A percentile compares a stretch with the other conserved stretches of the same genome.
These are phyloP conservation scores for Cochlearia excelsa DNA, from an alignment of 345 rosid species.

Conservation along the genomic window DNA sequence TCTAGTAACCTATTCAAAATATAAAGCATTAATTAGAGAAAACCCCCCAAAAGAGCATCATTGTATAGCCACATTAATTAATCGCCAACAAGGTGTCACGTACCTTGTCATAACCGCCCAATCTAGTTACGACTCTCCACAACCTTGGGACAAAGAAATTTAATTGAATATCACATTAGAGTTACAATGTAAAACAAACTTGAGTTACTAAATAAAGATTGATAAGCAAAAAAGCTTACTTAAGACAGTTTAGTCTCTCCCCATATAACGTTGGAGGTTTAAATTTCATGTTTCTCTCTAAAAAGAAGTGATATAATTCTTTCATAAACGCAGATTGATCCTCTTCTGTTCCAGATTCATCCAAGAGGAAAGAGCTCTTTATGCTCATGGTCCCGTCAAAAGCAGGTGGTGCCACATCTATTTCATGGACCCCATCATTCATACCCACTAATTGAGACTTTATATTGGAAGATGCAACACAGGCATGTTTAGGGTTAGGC, in stretches of 20 bases:
- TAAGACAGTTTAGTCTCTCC: conserved; percentile 74
- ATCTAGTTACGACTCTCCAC: conserved; percentile 67
- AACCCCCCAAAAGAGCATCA: neutral
- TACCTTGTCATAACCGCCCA: conserved; percentile 93
- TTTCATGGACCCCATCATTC: conserved; percentile 36
- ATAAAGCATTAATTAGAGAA: conserved; percentile 9
- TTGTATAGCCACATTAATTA: neutral
- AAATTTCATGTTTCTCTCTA: conserved; percentile 62
- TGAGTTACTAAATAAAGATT: conserved; percentile 9
- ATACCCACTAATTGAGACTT: conserved; percentile 38
- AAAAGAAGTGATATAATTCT: conserved; percentile 61
- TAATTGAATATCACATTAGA: conserved; percentile 8
- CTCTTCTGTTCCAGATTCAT: conserved; percentile 71
- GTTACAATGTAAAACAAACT: conserved; percentile 3
- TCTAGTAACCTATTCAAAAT: conserved; percentile 64
- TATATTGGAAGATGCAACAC: conserved; percentile 38
- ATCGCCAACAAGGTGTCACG: conserved; percentile 3
- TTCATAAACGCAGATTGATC: conserved; percentile 75
- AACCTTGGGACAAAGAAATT: conserved; percentile 45
- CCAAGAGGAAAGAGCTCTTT: conserved; percentile 46
- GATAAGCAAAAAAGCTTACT: conserved; percentile 44
- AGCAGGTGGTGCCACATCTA: conserved; percentile 26
- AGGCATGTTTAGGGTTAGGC: conserved; percentile 11
- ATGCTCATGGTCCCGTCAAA: conserved; percentile 35
- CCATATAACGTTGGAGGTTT: conserved; percentile 92